Evolutionary conservation across 352 stramenopile genomes (phyloP), one percentile per base, ranked within the genome.

Genomic region (Hyaloperonospora brassicae): DNA sequence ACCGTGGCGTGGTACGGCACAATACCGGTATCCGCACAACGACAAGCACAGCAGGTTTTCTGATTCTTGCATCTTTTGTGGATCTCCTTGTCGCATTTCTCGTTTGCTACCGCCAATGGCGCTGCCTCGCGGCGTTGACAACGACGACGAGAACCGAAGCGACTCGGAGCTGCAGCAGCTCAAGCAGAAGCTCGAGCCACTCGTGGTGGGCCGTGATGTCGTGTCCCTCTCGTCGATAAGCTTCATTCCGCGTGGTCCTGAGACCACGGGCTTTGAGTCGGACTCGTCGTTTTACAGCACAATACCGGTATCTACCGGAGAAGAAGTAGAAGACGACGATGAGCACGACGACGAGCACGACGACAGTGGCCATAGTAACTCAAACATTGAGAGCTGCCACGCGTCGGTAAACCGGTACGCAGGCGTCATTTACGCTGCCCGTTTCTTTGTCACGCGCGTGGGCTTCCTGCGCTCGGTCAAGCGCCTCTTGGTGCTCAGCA

Each of bases 381-480:
- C 4, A 4, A 34, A 34, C 27, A 9, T 67, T 11, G 76, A 86
- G 23, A 60, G 70, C 14, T 57, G 79, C 1, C 64, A 85, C 22
- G 66, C 79, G 21, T 69, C 66, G 1, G 51, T 54, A 5, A 89
- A 92, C 46, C 76, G 84, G n/a, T 89, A 89, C 56, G 66, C 84
- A 1, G 84, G 84, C 44, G 77, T 94, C 17, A 81, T 94, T 58
- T 89, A 94, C 54, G 84, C 84, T 5, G 74, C 80, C 31, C 79
- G 84, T 8, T 94, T 91, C 68, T 92, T 92, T 57, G 84, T 94
- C 52, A 92, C 81, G 35, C 72, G 82, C 27, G 76, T 91, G 22
- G 78, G 82, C 35, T 93, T 93, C 46, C 52, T 93, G 38, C 79
- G 80, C 17, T 90, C 79, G 0, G 75, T 84, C 25, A 86, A 86